Conservation (phyloP, 805 yeast genomes). For the Lipomyces spencermartinsiae region DNA sequence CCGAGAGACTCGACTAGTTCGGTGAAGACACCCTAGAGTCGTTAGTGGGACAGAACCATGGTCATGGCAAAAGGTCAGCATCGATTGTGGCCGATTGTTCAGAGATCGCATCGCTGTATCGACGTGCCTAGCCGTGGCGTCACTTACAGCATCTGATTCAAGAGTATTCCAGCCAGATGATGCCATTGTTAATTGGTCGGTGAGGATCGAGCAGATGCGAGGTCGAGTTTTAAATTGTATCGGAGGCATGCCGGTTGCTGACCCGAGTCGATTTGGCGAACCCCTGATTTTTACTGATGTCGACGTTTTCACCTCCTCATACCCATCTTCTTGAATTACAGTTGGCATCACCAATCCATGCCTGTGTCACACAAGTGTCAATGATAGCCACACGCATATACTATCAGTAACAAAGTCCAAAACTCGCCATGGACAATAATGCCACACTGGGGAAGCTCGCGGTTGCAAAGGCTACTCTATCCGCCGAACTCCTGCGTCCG, state of each 20-base stretch:
- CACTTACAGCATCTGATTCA: slow-evolving; percentile 63
- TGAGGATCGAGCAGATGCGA: slow-evolving; percentile 6
- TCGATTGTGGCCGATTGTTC: background rate
- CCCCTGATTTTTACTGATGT: background rate
- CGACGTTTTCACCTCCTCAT: background rate
- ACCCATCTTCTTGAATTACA: background rate
- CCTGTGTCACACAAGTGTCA: background rate
- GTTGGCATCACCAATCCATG: background rate
- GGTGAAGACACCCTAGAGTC: slow-evolving; percentile 63
- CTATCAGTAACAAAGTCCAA: background rate
- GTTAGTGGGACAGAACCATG: slow-evolving; percentile 32
- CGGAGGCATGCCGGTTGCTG: background rate
- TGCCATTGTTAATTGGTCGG: slow-evolving; percentile 8
- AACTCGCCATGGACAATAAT: background rate
- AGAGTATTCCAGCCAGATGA: slow-evolving; percentile 64
- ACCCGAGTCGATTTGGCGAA: too few relatives aligned
- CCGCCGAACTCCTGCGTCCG: slow-evolving; percentile 32
- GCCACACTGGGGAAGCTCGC: slow-evolving; percentile 22
- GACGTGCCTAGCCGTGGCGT: background rate
- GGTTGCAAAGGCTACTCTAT: slow-evolving; percentile 29
- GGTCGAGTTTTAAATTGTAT: background rate
- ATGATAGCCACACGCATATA: background rate
- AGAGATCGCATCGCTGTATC: background rate
- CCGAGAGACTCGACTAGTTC: slow-evolving; percentile 64
- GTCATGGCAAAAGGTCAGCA: background rate